A percentile compares a stretch with the other conserved stretches of the same genome.
These are phyloP conservation scores for Trebouxia sp. DNA, from an alignment of 139 green algal species.

Conservation along the genomic window DNA sequence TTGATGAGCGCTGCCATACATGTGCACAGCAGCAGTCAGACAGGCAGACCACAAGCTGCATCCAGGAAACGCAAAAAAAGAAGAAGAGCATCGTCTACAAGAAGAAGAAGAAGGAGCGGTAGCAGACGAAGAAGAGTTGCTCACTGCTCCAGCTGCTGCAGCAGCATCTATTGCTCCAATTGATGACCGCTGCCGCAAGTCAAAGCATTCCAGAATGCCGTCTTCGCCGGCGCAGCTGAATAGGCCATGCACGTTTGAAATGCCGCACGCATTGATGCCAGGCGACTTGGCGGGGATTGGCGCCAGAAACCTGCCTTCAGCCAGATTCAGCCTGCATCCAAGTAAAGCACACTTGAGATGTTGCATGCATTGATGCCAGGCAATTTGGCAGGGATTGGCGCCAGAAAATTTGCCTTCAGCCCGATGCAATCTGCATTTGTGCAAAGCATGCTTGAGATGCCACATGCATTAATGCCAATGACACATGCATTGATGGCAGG, in stretches of 20 bases:
- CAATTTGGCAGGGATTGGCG: not conserved
- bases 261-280: slow-evolving; percentile 77
- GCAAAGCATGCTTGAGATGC: too few species aligned
- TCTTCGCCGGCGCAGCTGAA: slow-evolving; percentile 85
- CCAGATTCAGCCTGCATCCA: slow-evolving; percentile 83
- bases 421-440: not conserved
- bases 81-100: too few species aligned
- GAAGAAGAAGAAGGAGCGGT: too few species aligned
- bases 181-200: slow-evolving; percentile 63
- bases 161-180: slow-evolving; percentile 71
- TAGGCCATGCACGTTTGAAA: slow-evolving; percentile 76
- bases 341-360: not conserved
- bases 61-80: too few species aligned
- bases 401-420: not conserved
- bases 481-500: too few species aligned
- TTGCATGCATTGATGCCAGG: not conserved
- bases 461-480: not conserved
- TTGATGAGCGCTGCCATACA: too few species aligned
- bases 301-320: slow-evolving; percentile 87
- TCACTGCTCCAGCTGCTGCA: slow-evolving; percentile 53
- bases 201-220: slow-evolving; percentile 93
- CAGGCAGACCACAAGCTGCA: too few species aligned
- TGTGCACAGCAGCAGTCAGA: too few species aligned
- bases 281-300: slow-evolving; percentile 65
- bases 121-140: too few species aligned